These are phyloP conservation scores for Opeltia flavorubescens DNA, from an alignment of 495 filamentous ascomycete genomes.

Conservation along the genomic window DNA sequence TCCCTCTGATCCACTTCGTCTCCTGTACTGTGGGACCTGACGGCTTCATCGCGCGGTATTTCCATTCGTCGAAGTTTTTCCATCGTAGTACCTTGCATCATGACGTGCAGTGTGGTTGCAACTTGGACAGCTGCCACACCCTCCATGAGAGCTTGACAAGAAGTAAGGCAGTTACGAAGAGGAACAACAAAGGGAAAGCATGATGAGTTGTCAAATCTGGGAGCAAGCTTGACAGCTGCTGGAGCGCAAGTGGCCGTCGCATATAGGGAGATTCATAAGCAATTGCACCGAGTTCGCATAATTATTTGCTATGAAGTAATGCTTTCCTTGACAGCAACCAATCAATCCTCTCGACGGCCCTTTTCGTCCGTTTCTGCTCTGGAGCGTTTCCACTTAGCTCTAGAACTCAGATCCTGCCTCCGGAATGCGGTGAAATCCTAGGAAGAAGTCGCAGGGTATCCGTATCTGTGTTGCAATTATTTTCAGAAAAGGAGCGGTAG, in stretches of 20 bases:
- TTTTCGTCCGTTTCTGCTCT: too few species aligned
- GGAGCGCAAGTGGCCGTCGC: slow-evolving; percentile 1
- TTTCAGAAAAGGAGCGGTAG: too few species aligned
- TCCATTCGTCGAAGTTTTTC: not conserved
- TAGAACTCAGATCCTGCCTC: too few species aligned
- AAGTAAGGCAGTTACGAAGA: not conserved
- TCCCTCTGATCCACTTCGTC: not conserved
- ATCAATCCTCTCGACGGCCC: not conserved
- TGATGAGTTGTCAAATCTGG: not conserved
- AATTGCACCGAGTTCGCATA: not conserved
- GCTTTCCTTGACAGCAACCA: too few species aligned
- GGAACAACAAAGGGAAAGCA: not conserved
- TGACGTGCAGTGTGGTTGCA: too few species aligned
- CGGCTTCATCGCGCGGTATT: not conserved
- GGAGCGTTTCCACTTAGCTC: too few species aligned
- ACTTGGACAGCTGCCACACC: not conserved
- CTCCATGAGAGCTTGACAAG: not conserved
- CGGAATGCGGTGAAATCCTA: not conserved
- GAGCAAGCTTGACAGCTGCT: not conserved
- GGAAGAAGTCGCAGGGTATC: too few species aligned
- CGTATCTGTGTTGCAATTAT: too few species aligned
- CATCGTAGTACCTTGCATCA: not conserved
- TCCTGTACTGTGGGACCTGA: not conserved
- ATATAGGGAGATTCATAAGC: not conserved
- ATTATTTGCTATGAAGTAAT: too few species aligned